These are phyloP conservation scores for Fusarium fracticaudum DNA, from an alignment of 2,329 filamentous ascomycete genomes.

Conservation along the genomic window DNA sequence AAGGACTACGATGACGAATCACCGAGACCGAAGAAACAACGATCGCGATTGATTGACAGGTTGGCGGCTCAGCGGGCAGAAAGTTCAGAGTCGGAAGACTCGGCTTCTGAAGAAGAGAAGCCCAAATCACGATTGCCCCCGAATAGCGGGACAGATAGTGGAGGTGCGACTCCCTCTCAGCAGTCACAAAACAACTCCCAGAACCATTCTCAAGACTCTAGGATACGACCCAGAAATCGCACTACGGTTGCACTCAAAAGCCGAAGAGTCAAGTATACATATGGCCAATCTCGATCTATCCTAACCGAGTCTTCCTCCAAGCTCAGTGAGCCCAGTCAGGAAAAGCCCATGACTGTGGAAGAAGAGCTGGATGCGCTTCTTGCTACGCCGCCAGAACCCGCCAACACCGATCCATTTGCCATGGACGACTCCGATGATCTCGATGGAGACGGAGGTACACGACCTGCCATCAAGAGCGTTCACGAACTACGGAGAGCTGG, in stretches of 20 bases:
- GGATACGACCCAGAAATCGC: conserved; percentile 39
- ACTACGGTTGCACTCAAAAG: conserved; percentile 42
- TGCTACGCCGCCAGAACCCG: conserved; percentile 36
- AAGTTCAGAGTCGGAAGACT: conserved; percentile 45
- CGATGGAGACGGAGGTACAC: conserved; percentile 54
- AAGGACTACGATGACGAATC: conserved; percentile 7
- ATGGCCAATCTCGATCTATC: conserved; percentile 48
- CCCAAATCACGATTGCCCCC: conserved; percentile 7
- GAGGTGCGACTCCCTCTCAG: conserved; percentile 34
- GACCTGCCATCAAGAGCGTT: conserved; percentile 67
- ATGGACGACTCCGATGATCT: conserved; percentile 43
- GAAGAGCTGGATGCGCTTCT: conserved; percentile 38
- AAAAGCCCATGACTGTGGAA: conserved; percentile 31
- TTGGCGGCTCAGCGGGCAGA: conserved; percentile 53
- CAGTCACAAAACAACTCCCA: conserved; percentile 26
- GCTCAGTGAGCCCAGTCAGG: conserved; percentile 34
- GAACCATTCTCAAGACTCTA: conserved; percentile 29
- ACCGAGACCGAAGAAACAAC: conserved; percentile 25
- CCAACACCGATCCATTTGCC: conserved; percentile 39
- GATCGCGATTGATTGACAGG: conserved; percentile 55
- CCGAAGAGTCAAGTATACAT: conserved; percentile 49
- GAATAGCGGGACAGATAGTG: conserved; percentile 25
- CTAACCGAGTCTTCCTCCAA: conserved; percentile 43
- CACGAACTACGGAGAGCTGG: conserved; percentile 74
- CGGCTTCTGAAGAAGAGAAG: conserved; percentile 12